Evolutionary conservation across 179 eudicot genomes (phyloP).

Genomic region (Camellia oleifera): DNA sequence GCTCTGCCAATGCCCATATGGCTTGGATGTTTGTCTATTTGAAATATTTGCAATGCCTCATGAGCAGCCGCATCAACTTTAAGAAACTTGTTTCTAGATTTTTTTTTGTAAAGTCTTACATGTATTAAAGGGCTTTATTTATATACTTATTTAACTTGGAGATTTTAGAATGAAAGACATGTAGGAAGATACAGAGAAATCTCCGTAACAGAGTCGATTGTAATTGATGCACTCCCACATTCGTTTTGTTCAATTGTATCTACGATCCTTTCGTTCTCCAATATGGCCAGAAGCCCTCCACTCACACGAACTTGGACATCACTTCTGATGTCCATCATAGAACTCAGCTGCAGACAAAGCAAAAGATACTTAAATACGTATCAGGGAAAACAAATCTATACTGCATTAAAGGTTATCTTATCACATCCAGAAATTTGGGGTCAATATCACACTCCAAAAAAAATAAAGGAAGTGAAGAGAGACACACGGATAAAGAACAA

Average conservation of each 20-base stretch:
- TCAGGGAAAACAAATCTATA: not conserved
- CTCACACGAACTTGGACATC: constrained; percentile 96
- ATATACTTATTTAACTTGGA: not conserved
- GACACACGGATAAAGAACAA: not conserved
- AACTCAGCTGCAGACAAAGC: constrained; percentile 61
- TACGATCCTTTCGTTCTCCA: constrained; percentile 86
- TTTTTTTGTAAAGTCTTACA: constrained; percentile 26
- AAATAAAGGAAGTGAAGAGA: not conserved
- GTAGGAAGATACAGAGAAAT: constrained; percentile 77
- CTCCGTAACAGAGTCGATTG: constrained; percentile 72
- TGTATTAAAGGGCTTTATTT: not conserved
- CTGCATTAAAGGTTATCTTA: not conserved
- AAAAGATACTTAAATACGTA: not conserved
- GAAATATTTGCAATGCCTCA: constrained; percentile 95
- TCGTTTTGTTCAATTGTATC: constrained; percentile 83
- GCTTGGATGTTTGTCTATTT: constrained; percentile 96
- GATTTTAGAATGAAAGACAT: constrained; percentile 3
- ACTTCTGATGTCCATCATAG: constrained; percentile 92
- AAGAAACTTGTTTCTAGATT: constrained; percentile 75
- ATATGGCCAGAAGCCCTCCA: constrained; percentile 93
- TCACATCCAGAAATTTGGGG: not conserved
- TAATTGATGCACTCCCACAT: constrained; percentile 67
- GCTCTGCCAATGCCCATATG: constrained; percentile 99
- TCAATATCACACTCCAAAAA: not conserved
- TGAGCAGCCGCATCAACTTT: constrained; percentile 91